Base-by-base conservation (phyloP, 73 alveolate species). In the Uronychia binucleata region DNA sequence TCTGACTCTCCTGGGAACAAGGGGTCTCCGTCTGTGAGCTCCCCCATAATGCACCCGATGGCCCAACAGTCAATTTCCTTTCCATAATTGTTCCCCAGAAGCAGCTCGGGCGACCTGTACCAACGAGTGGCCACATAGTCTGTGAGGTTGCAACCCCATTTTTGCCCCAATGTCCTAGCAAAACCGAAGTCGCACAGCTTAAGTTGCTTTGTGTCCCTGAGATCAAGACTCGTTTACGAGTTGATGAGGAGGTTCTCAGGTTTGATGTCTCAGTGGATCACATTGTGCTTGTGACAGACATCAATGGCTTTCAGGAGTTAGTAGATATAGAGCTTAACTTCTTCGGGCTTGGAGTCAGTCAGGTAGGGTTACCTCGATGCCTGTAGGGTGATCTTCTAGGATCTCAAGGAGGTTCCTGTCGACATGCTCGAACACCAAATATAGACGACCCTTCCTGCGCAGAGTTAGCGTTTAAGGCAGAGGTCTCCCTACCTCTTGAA, bases 321-420 rank as follows among this genome's bases (percentile, higher is more conserved):
- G 79, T 93, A 88, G 78, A 95, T 82, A 28, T 59, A 34, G 11
- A 58, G 27, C n/a, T 58, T 59, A 11, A 81, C 79, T 29, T 59
- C 75, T 28, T 26, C n/a, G n/a, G 77, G 81, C 28, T 60, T 14
- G 30, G 86, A 30, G 25, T 46, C n/a, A 46, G n/a, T n/a, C n/a
- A 46, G 67, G 19, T 75, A 5, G 28, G 35, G 58, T 78, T 90
- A 90, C 95, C 77, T 91, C 96, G 34, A 95, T 82, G 30, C 99
- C 99, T 77, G 77, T 94, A 19, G 97, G 93, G 1, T 95, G 86
- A 30, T 95, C 98, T 92, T 96, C 98, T 75, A 97, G 87, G 28
- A 97, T 96, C 91, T 97, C 99, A 74, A 97, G 89, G 34, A 97
- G 93, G 79, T 96, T 97, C 87, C 91, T 96, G 59, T 97, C 99